Conservation (phyloP, 306 rosid genomes). For the Cucurbita moschata region DNA sequence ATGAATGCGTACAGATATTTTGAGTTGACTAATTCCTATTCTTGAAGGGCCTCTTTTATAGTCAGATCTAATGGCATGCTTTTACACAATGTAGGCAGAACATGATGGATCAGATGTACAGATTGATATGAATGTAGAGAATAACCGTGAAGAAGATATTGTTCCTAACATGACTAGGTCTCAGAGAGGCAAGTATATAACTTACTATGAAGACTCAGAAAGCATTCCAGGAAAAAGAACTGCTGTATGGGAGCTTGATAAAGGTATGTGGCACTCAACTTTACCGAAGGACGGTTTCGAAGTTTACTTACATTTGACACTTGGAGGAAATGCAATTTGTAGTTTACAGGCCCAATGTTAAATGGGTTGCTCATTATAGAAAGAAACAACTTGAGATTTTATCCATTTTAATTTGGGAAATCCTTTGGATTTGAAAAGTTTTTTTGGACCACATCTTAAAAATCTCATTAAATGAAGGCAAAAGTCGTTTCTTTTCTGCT, state of each 20-base stretch:
- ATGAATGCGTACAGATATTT: not conserved
- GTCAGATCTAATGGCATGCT: not conserved
- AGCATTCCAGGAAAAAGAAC: conserved; percentile 88
- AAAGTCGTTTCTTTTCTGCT: not conserved
- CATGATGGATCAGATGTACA: conserved; percentile 91
- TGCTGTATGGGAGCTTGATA: conserved; percentile 96
- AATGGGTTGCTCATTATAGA: not conserved
- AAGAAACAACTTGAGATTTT: not conserved
- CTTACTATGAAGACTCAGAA: conserved; percentile 84
- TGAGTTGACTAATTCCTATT: not conserved
- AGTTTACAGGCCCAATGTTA: not conserved
- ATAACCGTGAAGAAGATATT: conserved; percentile 52
- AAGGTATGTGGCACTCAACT: conserved; percentile 32
- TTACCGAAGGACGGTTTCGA: not conserved
- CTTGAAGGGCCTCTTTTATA: not conserved
- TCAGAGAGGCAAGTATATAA: conserved; percentile 67
- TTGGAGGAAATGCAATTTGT: not conserved
- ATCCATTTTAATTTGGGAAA: not conserved
- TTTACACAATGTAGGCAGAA: conserved; percentile 43
- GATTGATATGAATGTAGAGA: conserved; percentile 61
- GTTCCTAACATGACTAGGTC: conserved; percentile 66
- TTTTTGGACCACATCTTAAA: not conserved
- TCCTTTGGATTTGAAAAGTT: not conserved
- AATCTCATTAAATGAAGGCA: not conserved
- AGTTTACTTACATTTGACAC: not conserved